These are phyloP conservation scores for Podospora conica DNA, from an alignment of 495 filamentous ascomycete species.

Conservation along the genomic window DNA sequence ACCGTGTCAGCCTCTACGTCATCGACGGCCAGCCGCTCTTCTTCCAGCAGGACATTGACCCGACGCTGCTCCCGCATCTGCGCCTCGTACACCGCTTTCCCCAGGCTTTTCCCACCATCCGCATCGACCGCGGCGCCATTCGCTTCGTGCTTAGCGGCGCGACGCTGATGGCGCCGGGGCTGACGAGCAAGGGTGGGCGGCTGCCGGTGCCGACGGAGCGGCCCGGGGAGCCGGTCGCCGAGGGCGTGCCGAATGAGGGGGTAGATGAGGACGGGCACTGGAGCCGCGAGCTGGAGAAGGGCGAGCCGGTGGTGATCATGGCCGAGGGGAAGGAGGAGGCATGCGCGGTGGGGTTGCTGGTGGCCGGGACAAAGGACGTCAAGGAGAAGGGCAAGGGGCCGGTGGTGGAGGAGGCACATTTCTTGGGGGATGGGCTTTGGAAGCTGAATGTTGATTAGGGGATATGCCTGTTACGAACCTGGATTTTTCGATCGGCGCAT, in stretches of 20 bases:
- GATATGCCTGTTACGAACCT: background rate
- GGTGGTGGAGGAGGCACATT: constrained; percentile 88
- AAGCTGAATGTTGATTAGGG: constrained; percentile 61
- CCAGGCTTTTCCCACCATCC: constrained; percentile 54
- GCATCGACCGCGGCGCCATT: constrained; percentile 91
- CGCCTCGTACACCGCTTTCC: constrained; percentile 69
- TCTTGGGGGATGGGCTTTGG: constrained; percentile 92
- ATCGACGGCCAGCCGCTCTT: constrained; percentile 72
- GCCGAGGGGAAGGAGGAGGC: constrained; percentile 92
- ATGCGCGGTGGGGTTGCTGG: constrained; percentile 79
- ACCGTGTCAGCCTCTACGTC: constrained; percentile 79
- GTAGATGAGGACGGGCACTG: constrained; percentile 43
- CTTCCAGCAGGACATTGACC: constrained; percentile 81
- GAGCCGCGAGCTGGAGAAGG: constrained; percentile 60
- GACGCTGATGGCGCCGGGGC: constrained; percentile 88
- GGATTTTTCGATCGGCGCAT: background rate
- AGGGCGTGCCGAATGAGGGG: constrained; percentile 40
- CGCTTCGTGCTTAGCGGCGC: constrained; percentile 92
- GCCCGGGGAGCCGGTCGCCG: constrained; percentile 23
- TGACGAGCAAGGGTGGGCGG: constrained; percentile 74
- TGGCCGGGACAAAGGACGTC: constrained; percentile 84
- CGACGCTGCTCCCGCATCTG: constrained; percentile 66
- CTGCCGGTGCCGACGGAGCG: constrained; percentile 49
- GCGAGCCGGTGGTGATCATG: constrained; percentile 76
- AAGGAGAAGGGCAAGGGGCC: constrained; percentile 89